A percentile compares a stretch with the other conserved stretches of the same genome.
phyloP scores from a whole-genome alignment of 192 early-diverging fungal species.

The Coemansia pectinata region DNA sequence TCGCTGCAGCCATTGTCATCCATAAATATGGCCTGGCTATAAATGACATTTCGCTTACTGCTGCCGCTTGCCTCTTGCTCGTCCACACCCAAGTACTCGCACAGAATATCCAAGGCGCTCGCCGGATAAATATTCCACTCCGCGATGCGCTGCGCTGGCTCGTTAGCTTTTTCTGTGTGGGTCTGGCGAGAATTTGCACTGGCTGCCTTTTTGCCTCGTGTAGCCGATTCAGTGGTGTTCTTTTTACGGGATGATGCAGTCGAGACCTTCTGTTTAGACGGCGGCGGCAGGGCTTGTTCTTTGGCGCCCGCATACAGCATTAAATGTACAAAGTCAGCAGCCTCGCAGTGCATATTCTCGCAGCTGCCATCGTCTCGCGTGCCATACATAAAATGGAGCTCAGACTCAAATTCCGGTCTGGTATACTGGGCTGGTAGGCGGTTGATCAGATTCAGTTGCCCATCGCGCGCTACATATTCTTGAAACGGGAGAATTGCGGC shows the following conservation, averaged over 20 bases:
- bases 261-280: neutral
- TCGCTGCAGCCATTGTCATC: conserved; percentile 2
- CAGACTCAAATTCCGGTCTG: conserved; percentile 64
- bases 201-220: neutral
- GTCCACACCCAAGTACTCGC: conserved; percentile 32
- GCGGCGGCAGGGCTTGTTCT: neutral
- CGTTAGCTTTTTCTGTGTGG: neutral
- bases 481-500: conserved; percentile 47
- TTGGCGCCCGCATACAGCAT: conserved; percentile 54
- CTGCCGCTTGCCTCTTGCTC: neutral
- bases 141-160: conserved; percentile 21
- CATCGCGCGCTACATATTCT: conserved; percentile 56
- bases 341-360: conserved; percentile 69
- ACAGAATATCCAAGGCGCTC: conserved; percentile 31
- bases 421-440: conserved; percentile 57
- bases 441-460: conserved; percentile 60
- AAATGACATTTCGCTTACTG: conserved; percentile 1
- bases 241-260: neutral
- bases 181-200: neutral
- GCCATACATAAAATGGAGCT: conserved; percentile 66
- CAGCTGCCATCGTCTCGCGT: conserved; percentile 47
- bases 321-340: conserved; percentile 72
- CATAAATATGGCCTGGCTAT: conserved; percentile 13
- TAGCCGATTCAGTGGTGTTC: neutral
- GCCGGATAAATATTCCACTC: conserved; percentile 67